phyloP scores from a whole-genome alignment of 106 monocot genomes.

The Phalaenopsis aphrodite region DNA sequence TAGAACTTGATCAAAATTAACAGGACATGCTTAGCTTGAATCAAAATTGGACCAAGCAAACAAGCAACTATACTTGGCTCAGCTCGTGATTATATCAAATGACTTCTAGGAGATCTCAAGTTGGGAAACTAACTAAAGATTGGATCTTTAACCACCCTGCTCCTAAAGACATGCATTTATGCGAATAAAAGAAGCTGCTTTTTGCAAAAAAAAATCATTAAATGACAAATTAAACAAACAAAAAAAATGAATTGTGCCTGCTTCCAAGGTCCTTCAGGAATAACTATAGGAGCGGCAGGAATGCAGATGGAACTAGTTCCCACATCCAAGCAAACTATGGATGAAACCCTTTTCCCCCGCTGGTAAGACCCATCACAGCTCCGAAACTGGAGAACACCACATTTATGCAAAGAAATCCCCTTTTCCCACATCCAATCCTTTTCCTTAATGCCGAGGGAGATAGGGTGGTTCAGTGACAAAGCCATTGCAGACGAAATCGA shows the following conservation, averaged over 20 bases:
- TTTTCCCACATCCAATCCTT: not conserved
- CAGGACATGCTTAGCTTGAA: no score
- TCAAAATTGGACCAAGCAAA: no score
- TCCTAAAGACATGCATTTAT: not conserved
- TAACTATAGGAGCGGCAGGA: conserved; percentile 67
- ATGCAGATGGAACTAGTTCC: conserved; percentile 20
- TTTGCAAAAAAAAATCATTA: not conserved
- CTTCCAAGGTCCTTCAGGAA: conserved; percentile 85
- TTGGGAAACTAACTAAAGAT: not conserved
- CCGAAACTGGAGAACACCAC: not conserved
- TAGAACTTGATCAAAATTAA: no score
- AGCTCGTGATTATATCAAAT: not conserved
- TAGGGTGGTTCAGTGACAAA: not conserved
- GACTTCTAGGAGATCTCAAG: not conserved
- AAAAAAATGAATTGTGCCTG: conserved; percentile 33
- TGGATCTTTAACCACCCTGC: not conserved
- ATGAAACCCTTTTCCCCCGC: conserved; percentile 5
- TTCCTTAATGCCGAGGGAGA: not conserved
- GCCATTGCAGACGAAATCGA: conserved; percentile 7
- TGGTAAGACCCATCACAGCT: not conserved
- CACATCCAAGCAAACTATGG: not conserved
- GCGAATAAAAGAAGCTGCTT: no score
- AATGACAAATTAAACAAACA: not conserved
- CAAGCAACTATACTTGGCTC: not conserved
- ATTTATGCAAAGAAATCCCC: not conserved